Percentiles rank a stretch among this genome's conserved stretches.
phyloP scores from a whole-genome alignment of 2,329 filamentous ascomycete genomes.

The Teratosphaeria pseudoeucalypti region DNA sequence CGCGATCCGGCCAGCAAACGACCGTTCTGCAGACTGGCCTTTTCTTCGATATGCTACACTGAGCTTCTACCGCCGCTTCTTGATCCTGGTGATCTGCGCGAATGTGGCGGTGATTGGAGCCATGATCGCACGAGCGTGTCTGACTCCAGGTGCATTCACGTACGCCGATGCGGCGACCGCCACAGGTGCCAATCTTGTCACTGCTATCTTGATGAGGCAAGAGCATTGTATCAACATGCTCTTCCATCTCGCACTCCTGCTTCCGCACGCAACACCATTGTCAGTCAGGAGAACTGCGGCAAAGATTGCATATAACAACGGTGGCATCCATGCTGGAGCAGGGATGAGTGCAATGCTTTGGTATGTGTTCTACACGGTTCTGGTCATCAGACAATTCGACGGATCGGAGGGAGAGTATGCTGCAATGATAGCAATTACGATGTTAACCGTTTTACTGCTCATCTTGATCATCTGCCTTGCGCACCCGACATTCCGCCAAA shows the following conservation, averaged over 20 bases:
- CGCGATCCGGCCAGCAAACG: conserved; percentile 5
- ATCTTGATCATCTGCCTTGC: conserved; percentile 51
- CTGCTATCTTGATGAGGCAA: conserved; percentile 28
- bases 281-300: conserved; percentile 26
- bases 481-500: conserved; percentile 52
- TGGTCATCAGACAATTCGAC: conserved; percentile 20
- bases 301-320: conserved; percentile 31
- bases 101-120: conserved; percentile 14
- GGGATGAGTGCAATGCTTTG: conserved; percentile 31
- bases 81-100: conserved; percentile 16
- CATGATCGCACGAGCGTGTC: conserved; percentile 5
- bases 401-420: conserved; percentile 2
- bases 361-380: conserved; percentile 32
- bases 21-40: conserved; percentile 15
- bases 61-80: conserved; percentile 23
- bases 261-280: conserved; percentile 27
- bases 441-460: conserved; percentile 40
- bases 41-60: conserved; percentile 21
- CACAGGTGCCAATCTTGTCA: conserved; percentile 24
- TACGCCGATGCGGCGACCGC: conserved; percentile 24
- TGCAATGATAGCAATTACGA: conserved; percentile 28
- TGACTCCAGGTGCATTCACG: conserved; percentile 2
- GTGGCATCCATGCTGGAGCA: conserved; percentile 31
- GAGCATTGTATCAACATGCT: conserved; percentile 32
- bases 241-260: conserved; percentile 23